Evolutionary conservation across 2,329 filamentous ascomycete species (phyloP), one percentile per base, ranked within the genome.

Genomic region (Cladosporium sp.): DNA sequence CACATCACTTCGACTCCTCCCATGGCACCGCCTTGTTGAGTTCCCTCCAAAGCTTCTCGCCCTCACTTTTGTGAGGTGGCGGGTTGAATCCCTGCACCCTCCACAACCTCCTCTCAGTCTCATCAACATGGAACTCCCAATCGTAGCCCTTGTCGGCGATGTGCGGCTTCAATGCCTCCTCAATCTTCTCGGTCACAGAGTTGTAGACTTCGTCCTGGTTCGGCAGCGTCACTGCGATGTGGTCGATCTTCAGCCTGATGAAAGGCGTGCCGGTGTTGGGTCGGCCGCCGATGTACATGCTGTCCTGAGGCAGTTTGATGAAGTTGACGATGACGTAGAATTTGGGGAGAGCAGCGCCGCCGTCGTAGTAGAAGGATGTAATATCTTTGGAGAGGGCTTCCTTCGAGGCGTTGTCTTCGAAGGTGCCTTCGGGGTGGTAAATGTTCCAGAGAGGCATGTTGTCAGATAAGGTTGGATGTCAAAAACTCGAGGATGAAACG

Each of bases 281-380:
- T 0, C 8, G 15, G 38, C 75, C 78, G 58, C 77, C 77, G 21
- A 80, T 71, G 68, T 69, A 80, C 60, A 74, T 70, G 6, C 72
- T 71, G 2, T 63, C 64, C 0, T 70, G 65, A 0, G 71, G 51
- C 24, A 79, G 58, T 4, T 72, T 68, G 63, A 78, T 71, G 74
- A 81, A 82, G 61, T 80, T 72, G 6, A 80, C 76, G 24, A 79
- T 75, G 2, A 82, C 80, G 68, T 82, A 82, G 71, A 83, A 82
- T n/a, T 77, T 74, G 0, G 81, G 81, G 1, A 82, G 76, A 5
- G 72, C 67, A 44, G 72, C 68, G 3, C 1, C 1, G 41, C 41
- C 41, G 3, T 71, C 26, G 4, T 68, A 70, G 71, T 82, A 84
- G 67, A 82, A 76, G 66, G 78, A 74, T 58, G 79, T 81, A 38